Base-by-base conservation (phyloP, 257 asterid genomes). In the Jacaranda mimosifolia region DNA sequence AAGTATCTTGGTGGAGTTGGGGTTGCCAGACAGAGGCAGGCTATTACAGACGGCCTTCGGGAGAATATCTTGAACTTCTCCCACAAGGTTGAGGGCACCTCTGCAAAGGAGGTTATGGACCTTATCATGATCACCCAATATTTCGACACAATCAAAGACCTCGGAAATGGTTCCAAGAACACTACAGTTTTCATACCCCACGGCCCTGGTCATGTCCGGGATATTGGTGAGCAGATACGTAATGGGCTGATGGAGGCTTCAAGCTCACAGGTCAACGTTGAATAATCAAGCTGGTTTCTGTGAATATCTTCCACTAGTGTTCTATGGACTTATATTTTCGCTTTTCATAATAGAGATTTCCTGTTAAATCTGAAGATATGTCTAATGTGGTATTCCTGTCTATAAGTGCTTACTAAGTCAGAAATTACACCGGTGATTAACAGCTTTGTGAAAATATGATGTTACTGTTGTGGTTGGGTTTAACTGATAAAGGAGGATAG, bases 1-100 rank as follows among this genome's bases (percentile, higher is more conserved):
- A 95, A 95, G 89, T 95, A 95, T 86, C 91, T 95, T 6, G 99
- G 99, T 46, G 99, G 98, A 45, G 96, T 95, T 7, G 99, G 99
- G 63, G 99, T 95, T 42, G 99, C 99, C n/a, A 87, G 93, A 82
- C 99, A 95, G 88, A 89, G 99, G 68, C 99, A 95, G 78, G 99
- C 99, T n/a, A 94, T 94, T 19, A 94, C 99, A 3, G 99, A 94
- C 45, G 99, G 99, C 57, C 85, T 94, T 76, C 78, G 99, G 43
- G 97, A 93, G 87, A 95, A 95, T 85, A 95, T 95, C 57, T 73
- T 95, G 86, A 91, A 93, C 81, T 93, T 95, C 88, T 93, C 98
- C 65, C 89, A 90, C 85, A 96, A 88, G 80, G 85, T 96, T 38
- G 97, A 83, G 74, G 97, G 97, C 65, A 84, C 98, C 26, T 93